phyloP scores from a whole-genome alignment of 805 yeast genomes.

The Candida glaebosa region DNA sequence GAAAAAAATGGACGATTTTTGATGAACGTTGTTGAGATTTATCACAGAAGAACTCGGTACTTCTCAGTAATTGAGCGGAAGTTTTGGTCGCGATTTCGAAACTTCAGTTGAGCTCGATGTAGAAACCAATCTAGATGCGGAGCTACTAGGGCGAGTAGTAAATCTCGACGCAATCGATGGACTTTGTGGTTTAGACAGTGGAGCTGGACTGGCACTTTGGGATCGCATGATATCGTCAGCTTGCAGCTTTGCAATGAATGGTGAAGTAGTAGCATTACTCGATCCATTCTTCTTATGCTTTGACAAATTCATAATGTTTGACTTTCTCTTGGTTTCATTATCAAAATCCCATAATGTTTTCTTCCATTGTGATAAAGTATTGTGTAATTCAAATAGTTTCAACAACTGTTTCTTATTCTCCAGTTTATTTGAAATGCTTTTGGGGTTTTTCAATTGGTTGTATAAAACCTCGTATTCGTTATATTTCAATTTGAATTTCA shows the following conservation, averaged over 20 bases:
- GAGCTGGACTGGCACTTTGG: constrained; percentile 6
- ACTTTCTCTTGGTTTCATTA: constrained; percentile 28
- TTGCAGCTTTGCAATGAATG: constrained; percentile 1
- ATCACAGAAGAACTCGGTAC: background rate
- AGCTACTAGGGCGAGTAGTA: constrained; percentile 4
- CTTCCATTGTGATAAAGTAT: constrained; percentile 52
- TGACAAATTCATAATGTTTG: constrained; percentile 33
- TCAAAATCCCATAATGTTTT: constrained; percentile 49
- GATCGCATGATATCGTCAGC: background rate
- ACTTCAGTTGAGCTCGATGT: constrained; percentile 2
- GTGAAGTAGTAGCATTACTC: constrained; percentile 5
- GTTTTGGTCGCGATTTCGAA: constrained; percentile 4
- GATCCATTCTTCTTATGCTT: constrained; percentile 28
- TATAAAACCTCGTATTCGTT: constrained; percentile 49
- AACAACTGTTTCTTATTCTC: constrained; percentile 25
- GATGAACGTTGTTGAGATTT: too few species aligned
- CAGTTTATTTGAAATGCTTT: constrained; percentile 4
- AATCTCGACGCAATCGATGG: constrained; percentile 6
- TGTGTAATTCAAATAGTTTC: constrained; percentile 48
- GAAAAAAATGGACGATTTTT: background rate
- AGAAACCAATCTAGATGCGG: constrained; percentile 5
- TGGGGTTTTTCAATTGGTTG: constrained; percentile 15
- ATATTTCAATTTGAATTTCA: constrained; percentile 45
- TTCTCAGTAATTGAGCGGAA: constrained; percentile 3
- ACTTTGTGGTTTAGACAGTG: constrained; percentile 5